These are phyloP conservation scores for Lactarius sp. DNA, from an alignment of 768 basidiomycete species.

Conservation along the genomic window DNA sequence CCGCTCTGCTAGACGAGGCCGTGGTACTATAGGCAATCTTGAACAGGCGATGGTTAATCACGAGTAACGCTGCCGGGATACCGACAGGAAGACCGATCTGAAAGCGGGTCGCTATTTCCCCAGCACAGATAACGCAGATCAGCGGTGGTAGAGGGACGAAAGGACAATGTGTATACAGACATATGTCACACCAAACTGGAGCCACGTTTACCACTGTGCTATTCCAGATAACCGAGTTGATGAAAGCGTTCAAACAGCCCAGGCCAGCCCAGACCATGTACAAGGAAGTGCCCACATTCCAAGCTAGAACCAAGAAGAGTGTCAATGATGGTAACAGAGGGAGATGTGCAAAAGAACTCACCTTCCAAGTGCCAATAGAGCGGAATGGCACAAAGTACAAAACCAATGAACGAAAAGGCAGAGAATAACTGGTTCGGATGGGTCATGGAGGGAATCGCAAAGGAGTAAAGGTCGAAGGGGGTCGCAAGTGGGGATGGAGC, in stretches of 20 bases:
- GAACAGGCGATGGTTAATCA: slow-evolving; percentile 36
- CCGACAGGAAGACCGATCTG: slow-evolving; percentile 29
- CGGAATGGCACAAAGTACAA: slow-evolving; percentile 47
- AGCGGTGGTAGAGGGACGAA: neutral
- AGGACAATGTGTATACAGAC: slow-evolving; percentile 33
- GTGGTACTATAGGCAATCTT: slow-evolving; percentile 22
- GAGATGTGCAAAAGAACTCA: neutral
- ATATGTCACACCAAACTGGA: slow-evolving; percentile 55
- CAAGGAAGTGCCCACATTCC: slow-evolving; percentile 66
- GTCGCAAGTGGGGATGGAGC: neutral
- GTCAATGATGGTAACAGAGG: neutral
- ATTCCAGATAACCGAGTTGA: slow-evolving; percentile 70
- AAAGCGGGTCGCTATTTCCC: slow-evolving; percentile 31
- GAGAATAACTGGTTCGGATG: slow-evolving; percentile 29
- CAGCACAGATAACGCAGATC: neutral
- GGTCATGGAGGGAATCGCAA: neutral
- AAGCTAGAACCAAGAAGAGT: slow-evolving; percentile 34
- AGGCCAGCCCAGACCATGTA: slow-evolving; percentile 65
- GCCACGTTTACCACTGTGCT: slow-evolving; percentile 44
- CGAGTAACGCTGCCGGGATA: slow-evolving; percentile 35
- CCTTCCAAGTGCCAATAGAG: slow-evolving; percentile 54
- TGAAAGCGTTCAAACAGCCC: slow-evolving; percentile 51
- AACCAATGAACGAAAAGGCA: slow-evolving; percentile 41
- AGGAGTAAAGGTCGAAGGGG: neutral
- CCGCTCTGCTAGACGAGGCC: neutral